Evolutionary conservation across 2,329 filamentous ascomycete species (phyloP), one percentile per base, ranked within the genome.

Genomic region (Sodiomyces alkalinus): DNA sequence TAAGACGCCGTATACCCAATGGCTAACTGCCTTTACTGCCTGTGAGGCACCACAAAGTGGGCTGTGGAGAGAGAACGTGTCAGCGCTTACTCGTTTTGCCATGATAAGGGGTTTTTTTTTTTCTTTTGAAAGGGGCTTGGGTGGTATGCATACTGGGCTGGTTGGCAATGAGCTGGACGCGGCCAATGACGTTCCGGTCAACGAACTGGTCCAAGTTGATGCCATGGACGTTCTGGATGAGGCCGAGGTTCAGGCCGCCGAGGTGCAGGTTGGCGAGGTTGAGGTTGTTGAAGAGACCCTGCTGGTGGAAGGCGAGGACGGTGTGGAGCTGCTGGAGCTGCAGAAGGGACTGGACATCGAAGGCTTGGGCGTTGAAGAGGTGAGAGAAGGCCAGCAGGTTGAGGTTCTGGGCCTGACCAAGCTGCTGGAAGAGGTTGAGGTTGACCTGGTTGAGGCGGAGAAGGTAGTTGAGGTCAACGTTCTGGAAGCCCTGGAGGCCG

Each of bases 401-500:
- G 43, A 65, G 50, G 27, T 33, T 36, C 43, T 52, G 42, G 34
- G 30, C 16, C 31, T 34, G 32, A 26, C 33, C 31, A 35, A 60
- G 51, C 39, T 49, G 39, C 34, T 48, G 40, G 32, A 66, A 53
- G 29, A 58, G 48, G 39, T 49, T 47, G 24, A 65, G 50, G 35
- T 59, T 44, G 34, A 67, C 46, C 12, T 48, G 39, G 52, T 64
- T 62, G 51, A 65, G 40, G 35, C 50, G 48, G 38, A 62, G 54
- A 31, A 56, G 53, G 45, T 65, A 58, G 51, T 56, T 53, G 34
- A 58, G 41, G 40, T 58, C 55, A 22, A 56, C 37, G 33, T 46
- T 41, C 37, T 46, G 39, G 45, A 62, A 57, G 32, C 40, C 40
- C 38, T 49, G 47, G 41, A 62, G 51, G 35, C 48, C 43, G 44